These are phyloP conservation scores for Aspergillus sojae DNA, from an alignment of 2,329 filamentous ascomycete genomes.

Conservation along the genomic window DNA sequence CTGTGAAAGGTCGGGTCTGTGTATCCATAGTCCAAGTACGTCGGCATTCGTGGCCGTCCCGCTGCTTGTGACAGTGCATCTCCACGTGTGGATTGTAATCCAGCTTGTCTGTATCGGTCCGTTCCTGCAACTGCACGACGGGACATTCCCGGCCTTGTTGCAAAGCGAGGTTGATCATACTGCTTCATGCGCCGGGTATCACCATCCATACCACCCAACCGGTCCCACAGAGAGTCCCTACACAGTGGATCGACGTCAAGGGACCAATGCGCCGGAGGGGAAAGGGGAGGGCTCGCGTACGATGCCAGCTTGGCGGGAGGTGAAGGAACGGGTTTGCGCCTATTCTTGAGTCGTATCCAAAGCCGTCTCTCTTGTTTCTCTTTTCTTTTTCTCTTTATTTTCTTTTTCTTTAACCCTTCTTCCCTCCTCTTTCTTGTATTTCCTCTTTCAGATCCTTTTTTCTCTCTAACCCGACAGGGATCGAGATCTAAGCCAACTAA, in stretches of 20 bases:
- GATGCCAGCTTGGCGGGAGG: slow-evolving; percentile 63
- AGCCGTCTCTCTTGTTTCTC: not conserved
- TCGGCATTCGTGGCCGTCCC: slow-evolving; percentile 39
- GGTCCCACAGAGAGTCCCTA: slow-evolving; percentile 56
- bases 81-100: slow-evolving; percentile 36
- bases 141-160: slow-evolving; percentile 45
- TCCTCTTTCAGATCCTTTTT: not conserved
- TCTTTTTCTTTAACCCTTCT: not conserved
- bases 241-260: slow-evolving; percentile 59
- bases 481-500: slow-evolving; percentile 18
- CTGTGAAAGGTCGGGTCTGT: slow-evolving; percentile 55
- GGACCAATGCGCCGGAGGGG: slow-evolving; percentile 66
- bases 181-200: slow-evolving; percentile 73
- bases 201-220: slow-evolving; percentile 74
- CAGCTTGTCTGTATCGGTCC: slow-evolving; percentile 41
- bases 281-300: slow-evolving; percentile 64
- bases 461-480: slow-evolving; percentile 8
- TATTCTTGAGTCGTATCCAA: not conserved
- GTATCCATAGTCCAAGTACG: slow-evolving; percentile 56
- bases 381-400: slow-evolving; percentile 4
- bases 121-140: slow-evolving; percentile 55
- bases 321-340: not conserved
- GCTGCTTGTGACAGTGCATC: slow-evolving; percentile 40
- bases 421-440: not conserved
- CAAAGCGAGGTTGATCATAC: slow-evolving; percentile 70